Conservation (phyloP, 2,329 filamentous ascomycete species). For the Fusarium papillatum region DNA sequence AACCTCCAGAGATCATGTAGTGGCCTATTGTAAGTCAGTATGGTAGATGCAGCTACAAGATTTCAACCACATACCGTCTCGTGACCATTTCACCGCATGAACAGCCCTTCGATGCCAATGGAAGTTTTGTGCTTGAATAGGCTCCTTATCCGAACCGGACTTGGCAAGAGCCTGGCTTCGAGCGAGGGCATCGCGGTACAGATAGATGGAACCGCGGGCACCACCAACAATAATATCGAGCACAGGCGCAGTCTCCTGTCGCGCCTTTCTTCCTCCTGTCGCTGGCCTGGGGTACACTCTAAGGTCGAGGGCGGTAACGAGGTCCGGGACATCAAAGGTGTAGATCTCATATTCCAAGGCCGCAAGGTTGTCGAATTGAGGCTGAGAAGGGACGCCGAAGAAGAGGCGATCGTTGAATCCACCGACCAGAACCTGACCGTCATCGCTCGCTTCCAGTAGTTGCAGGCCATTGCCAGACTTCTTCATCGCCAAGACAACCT, state of each 20-base stretch:
- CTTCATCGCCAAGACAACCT: conserved; percentile 53
- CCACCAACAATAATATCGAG: conserved; percentile 87
- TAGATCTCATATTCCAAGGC: conserved; percentile 66
- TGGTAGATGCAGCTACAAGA: neutral
- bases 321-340: conserved; percentile 71
- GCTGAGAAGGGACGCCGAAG: conserved; percentile 46
- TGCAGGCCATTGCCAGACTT: conserved; percentile 53
- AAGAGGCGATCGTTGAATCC: conserved; percentile 54
- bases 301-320: conserved; percentile 77
- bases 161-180: conserved; percentile 64
- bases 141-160: conserved; percentile 57
- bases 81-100: conserved; percentile 89
- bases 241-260: conserved; percentile 49
- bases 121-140: conserved; percentile 73
- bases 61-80: conserved; percentile 74
- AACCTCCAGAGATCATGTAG: conserved; percentile 93
- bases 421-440: conserved; percentile 69
- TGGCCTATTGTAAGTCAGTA: conserved; percentile 72
- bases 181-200: conserved; percentile 83
- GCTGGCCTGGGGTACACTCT: conserved; percentile 53
- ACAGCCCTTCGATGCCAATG: conserved; percentile 95
- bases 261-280: conserved; percentile 40
- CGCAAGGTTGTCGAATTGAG: conserved; percentile 39
- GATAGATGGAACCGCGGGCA: conserved; percentile 79
- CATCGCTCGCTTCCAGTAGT: conserved; percentile 62